Base-by-base conservation (phyloP, 2,329 filamentous ascomycete species). In the Botrytis byssoidea region DNA sequence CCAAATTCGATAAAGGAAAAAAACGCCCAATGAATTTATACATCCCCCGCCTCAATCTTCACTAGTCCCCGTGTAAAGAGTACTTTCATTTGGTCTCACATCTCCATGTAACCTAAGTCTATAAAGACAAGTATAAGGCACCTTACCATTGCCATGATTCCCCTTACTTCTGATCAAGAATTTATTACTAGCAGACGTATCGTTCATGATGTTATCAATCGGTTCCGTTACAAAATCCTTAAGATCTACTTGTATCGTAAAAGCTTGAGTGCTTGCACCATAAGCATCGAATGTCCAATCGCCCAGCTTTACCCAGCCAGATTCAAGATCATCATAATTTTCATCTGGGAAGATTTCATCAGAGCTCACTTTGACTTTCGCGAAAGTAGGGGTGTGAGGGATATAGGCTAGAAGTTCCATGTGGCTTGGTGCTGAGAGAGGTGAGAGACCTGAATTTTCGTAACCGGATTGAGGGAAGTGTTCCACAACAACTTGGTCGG, bases 371-470 rank as follows among this genome's bases (percentile, higher is more conserved):
- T 79, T 77, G 1, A 86, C 81, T 40, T 83, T 82, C 40, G 83
- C 40, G 42, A 75, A 77, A 1, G 70, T 67, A n/a, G 76, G 69
- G 20, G 64, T 64, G 32, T 90, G 85, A 29, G 85, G 83, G 74
- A 91, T 86, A 57, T 86, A 84, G 8, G 87, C 90, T 86, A 91
- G 93, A 14, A 95, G 81, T 80, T 95, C 92, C 73, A 95, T 88
- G 3, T 91, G 85, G 70, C 84, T 86, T 0, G 93, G 93, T 46
- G 90, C 89, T 2, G 90, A 84, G 22, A 84, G 86, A 0, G 90
- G 88, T 65, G 91, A 86, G 12, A 90, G 84, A 0, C 55, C 68
- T 20, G 68, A 63, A 37, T 35, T 48, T n/a, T 14, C 25, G 10
- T 90, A 91, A 3, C 89, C 89, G 1, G 85, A 84, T 10, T 86